Percentiles rank a stretch among this genome's conserved stretches.
These are phyloP conservation scores for Blastomyces emzantsi DNA, from an alignment of 2,329 filamentous ascomycete species.

Conservation along the genomic window DNA sequence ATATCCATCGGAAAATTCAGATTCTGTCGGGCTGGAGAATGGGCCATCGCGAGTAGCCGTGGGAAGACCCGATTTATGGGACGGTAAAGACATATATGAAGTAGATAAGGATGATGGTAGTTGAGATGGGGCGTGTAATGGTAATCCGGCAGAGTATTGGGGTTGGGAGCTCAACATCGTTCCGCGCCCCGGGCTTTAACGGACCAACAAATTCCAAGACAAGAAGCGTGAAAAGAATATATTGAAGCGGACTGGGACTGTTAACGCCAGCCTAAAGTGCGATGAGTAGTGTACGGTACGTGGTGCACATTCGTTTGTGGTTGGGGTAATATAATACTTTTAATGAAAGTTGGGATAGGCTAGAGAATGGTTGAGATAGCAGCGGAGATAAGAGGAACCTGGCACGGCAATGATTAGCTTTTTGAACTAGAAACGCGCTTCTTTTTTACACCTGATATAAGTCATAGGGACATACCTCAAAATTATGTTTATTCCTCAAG, in stretches of 20 bases:
- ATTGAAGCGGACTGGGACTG: neutral
- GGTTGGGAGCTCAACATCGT: conserved; percentile 38
- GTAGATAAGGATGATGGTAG: conserved; percentile 5
- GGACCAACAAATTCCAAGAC: neutral
- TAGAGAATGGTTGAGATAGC: neutral
- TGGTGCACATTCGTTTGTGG: neutral
- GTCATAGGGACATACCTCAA: neutral
- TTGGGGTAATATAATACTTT: neutral
- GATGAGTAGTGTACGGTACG: neutral
- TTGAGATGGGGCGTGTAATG: conserved; percentile 2
- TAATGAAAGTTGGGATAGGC: neutral
- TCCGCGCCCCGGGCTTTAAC: conserved; percentile 2
- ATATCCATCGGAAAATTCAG: conserved; percentile 73
- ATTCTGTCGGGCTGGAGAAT: conserved; percentile 79
- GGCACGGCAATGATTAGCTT: neutral
- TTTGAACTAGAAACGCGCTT: no score
- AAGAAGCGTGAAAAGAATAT: neutral
- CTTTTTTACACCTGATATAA: neutral
- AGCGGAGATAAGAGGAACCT: neutral
- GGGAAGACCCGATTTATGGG: conserved; percentile 24
- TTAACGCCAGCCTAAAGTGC: neutral
- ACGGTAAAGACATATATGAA: conserved; percentile 23
- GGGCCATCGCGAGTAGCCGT: conserved; percentile 28
- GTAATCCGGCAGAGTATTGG: conserved; percentile 27
- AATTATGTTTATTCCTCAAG: neutral